Evolutionary conservation across 2,329 filamentous ascomycete genomes (phyloP).

Genomic region (Colletotrichum trifolii): DNA sequence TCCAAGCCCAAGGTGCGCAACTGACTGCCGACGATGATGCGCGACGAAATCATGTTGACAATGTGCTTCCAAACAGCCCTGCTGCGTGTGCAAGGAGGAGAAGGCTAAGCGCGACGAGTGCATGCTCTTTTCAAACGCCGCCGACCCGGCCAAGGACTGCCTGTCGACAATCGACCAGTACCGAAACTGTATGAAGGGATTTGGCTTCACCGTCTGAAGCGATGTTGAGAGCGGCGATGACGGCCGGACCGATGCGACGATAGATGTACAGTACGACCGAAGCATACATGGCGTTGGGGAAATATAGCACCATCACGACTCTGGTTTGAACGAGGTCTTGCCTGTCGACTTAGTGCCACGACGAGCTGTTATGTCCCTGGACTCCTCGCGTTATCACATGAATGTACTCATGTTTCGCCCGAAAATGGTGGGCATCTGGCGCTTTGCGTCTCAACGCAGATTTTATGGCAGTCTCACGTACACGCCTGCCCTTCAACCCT

Average conservation of each 20-base stretch:
- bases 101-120: conserved; percentile 95
- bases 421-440: too few relatives aligned
- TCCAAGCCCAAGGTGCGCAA: conserved; percentile 57
- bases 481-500: too few relatives aligned
- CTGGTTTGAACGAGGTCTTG: not conserved
- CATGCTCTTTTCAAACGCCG: conserved; percentile 94
- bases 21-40: not conserved
- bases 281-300: conserved; percentile 38
- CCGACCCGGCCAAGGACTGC: conserved; percentile 87
- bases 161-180: conserved; percentile 85
- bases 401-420: too few relatives aligned
- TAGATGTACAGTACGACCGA: conserved; percentile 35
- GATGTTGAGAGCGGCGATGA: not conserved
- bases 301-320: conserved; percentile 32
- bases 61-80: conserved; percentile 70
- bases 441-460: too few relatives aligned
- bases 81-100: conserved; percentile 97
- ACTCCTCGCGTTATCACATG: too few relatives aligned
- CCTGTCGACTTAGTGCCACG: not conserved
- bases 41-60: conserved; percentile 15
- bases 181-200: conserved; percentile 90
- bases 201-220: conserved; percentile 80
- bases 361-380: not conserved
- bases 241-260: conserved; percentile 25
- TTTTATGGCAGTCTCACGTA: too few relatives aligned